phyloP scores from a whole-genome alignment of 306 rosid species.

The Cicer chorassanicum region DNA sequence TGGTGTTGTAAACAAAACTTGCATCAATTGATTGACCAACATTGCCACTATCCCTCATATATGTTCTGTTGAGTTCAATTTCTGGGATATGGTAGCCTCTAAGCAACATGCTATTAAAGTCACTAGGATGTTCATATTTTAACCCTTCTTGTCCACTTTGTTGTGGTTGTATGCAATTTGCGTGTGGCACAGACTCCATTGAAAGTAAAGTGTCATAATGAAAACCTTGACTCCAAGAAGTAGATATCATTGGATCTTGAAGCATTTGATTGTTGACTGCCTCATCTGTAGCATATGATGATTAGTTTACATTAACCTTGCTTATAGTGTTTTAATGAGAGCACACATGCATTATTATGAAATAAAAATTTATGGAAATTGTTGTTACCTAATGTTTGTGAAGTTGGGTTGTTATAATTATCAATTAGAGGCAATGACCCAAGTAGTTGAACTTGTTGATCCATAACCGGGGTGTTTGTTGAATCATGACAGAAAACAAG shows the following conservation, averaged over 20 bases:
- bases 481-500: conserved; percentile 17
- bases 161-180: conserved; percentile 12
- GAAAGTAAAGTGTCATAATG: neutral
- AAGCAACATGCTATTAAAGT: conserved; percentile 9
- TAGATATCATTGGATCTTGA: neutral
- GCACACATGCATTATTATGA: neutral
- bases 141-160: neutral
- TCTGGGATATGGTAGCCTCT: conserved; percentile 1
- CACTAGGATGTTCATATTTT: neutral
- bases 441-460: neutral
- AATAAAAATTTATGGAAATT: neutral
- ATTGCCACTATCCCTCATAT: neutral
- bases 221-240: conserved; percentile 29
- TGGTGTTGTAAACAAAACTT: neutral
- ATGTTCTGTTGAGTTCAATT: conserved; percentile 6
- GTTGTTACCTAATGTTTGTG: conserved; percentile 35
- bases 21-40: neutral
- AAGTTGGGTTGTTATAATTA: neutral
- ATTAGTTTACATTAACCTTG: neutral
- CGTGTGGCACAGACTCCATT: conserved; percentile 3
- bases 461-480: neutral
- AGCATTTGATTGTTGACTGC: conserved; percentile 10
- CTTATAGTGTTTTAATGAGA: neutral
- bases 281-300: neutral
- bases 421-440: neutral